Percentiles rank a stretch among this genome's conserved stretches.
phyloP scores from a whole-genome alignment of 1,284 basidiomycete genomes.

The Tilletiaria anomala region DNA sequence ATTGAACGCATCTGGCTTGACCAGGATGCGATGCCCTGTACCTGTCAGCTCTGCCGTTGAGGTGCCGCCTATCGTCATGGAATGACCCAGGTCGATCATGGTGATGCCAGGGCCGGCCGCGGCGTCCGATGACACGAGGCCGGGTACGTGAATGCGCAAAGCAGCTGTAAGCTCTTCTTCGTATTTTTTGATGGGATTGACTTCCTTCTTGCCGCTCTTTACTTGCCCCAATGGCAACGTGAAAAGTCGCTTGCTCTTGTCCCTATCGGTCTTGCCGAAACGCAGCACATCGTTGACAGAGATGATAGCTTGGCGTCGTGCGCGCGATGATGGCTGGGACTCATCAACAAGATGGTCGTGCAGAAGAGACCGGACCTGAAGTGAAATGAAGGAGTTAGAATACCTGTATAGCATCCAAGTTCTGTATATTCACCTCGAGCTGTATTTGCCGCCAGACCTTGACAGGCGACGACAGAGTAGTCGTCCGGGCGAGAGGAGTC shows the following conservation, averaged over 20 bases:
- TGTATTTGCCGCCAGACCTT: conserved; percentile 90
- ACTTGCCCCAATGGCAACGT: conserved; percentile 71
- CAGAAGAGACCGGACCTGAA: conserved; percentile 53
- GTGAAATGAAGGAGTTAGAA: not conserved
- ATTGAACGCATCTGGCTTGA: conserved; percentile 86
- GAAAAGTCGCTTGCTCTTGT: conserved; percentile 53
- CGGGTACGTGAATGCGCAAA: conserved; percentile 80
- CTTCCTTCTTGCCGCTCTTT: conserved; percentile 52
- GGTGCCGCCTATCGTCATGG: not conserved
- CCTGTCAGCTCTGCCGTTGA: conserved; percentile 32
- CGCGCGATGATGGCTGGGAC: conserved; percentile 57
- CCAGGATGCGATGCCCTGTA: conserved; percentile 69
- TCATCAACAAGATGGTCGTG: conserved; percentile 84
- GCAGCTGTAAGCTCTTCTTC: conserved; percentile 75
- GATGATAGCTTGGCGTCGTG: conserved; percentile 62
- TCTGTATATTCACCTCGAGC: conserved; percentile 47
- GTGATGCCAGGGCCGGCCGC: conserved; percentile 39
- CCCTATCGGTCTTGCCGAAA: conserved; percentile 18
- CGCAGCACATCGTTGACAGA: conserved; percentile 82
- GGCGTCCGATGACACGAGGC: conserved; percentile 50
- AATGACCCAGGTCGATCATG: conserved; percentile 42
- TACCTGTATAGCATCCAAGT: too few relatives aligned
- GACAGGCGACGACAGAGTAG: too few relatives aligned
- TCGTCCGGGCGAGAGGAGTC: too few relatives aligned
- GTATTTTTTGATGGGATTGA: conserved; percentile 51